Percentiles rank a stretch among this genome's conserved stretches.
Conservation (phyloP, 2,329 filamentous ascomycete genomes). For the Sporothrix dimorphospora region DNA sequence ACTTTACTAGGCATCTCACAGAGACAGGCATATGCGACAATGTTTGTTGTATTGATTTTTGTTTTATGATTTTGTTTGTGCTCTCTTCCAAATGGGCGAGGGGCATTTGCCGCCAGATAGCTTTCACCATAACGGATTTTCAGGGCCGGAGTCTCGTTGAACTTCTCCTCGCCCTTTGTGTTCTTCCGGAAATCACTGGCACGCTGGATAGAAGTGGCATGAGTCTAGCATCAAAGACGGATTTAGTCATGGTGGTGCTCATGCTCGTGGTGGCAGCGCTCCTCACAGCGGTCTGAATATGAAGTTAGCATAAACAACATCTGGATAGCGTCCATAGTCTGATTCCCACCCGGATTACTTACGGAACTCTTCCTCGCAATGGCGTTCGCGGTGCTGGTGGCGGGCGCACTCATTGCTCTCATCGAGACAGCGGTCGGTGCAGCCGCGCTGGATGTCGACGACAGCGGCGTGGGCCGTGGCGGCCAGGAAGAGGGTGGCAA, state of each 20-base stretch:
- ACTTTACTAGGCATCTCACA: not conserved
- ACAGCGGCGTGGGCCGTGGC: slow-evolving; percentile 25
- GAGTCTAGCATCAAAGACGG: not conserved
- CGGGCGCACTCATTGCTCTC: slow-evolving; percentile 26
- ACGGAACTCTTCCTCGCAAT: slow-evolving; percentile 21
- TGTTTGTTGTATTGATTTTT: not conserved
- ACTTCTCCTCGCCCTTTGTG: not conserved
- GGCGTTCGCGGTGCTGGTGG: slow-evolving; percentile 10
- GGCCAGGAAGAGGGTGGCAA: slow-evolving; percentile 26
- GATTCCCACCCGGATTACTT: no score
- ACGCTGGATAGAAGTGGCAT: not conserved
- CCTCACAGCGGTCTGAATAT: slow-evolving; percentile 13
- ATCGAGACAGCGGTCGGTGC: slow-evolving; percentile 12
- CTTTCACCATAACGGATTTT: not conserved
- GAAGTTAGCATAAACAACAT: no score
- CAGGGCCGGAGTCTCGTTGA: not conserved
- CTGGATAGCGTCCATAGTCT: no score
- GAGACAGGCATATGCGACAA: not conserved
- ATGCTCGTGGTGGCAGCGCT: slow-evolving; percentile 17
- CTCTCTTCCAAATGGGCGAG: not conserved
- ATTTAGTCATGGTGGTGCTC: slow-evolving; percentile 19
- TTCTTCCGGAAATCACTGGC: not conserved
- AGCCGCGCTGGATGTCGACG: slow-evolving; percentile 16
- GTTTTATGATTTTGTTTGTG: no score
- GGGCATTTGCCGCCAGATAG: not conserved